phyloP scores from a whole-genome alignment of 352 stramenopile genomes.

The Phytophthora sojae region DNA sequence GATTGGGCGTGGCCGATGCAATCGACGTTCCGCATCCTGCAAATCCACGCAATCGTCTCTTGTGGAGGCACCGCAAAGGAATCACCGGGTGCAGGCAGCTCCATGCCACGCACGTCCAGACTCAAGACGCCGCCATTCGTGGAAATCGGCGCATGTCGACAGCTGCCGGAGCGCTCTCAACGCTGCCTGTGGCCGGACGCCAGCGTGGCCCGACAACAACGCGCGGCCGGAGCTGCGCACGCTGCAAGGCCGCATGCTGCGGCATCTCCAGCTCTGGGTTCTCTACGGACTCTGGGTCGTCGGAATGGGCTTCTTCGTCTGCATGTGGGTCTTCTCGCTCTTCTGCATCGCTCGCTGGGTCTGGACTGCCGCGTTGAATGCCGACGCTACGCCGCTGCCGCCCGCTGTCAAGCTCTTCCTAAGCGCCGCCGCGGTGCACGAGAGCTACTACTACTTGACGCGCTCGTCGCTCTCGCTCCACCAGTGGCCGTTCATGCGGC shows the following conservation, averaged over 20 bases:
- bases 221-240: conserved; percentile 39
- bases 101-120: not conserved
- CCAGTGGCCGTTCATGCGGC: conserved; percentile 51
- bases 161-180: conserved; percentile 10
- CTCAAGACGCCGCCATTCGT: conserved; percentile 9
- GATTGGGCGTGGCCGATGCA: conserved; percentile 1
- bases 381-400: conserved; percentile 14
- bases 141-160: conserved; percentile 22
- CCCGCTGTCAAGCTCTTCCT: conserved; percentile 37
- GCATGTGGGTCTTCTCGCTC: conserved; percentile 26
- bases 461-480: conserved; percentile 32
- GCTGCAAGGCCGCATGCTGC: conserved; percentile 34
- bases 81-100: too few relatives aligned
- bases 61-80: not conserved
- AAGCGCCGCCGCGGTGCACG: conserved; percentile 43
- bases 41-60: conserved; percentile 27
- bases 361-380: not conserved
- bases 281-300: conserved; percentile 36
- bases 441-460: conserved; percentile 44
- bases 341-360: conserved; percentile 5
- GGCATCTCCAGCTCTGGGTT: conserved; percentile 41
- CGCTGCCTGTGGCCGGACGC: conserved; percentile 18
- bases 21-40: conserved; percentile 8
- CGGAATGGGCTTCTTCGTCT: conserved; percentile 41
- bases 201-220: conserved; percentile 34